Evolutionary conservation across 495 filamentous ascomycete genomes (phyloP).

Genomic region (Sordaria brevicollis): DNA sequence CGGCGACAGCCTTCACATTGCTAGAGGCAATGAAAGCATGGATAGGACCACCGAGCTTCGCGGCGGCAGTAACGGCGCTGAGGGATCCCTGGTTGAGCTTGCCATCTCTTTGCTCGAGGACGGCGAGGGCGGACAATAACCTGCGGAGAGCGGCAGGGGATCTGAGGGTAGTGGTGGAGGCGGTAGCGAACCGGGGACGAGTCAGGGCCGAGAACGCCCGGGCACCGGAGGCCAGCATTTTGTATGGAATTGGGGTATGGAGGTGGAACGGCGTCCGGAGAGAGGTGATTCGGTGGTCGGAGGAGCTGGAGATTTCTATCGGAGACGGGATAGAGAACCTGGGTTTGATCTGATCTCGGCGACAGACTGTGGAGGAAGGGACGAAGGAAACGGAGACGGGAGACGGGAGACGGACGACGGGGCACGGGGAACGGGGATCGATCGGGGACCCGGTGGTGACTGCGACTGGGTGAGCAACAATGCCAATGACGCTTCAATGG

Average conservation of each 20-base stretch:
- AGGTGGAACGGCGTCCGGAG: background rate
- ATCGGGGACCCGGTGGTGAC: background rate
- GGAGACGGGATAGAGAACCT: background rate
- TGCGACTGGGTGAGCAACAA: background rate
- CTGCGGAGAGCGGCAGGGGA: conserved; percentile 45
- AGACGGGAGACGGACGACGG: background rate
- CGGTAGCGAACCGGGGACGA: conserved; percentile 14
- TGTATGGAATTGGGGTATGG: conserved; percentile 3
- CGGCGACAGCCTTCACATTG: conserved; percentile 67
- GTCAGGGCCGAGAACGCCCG: conserved; percentile 21
- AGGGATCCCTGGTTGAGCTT: conserved; percentile 74
- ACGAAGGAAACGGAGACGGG: background rate
- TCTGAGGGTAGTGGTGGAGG: conserved; percentile 12
- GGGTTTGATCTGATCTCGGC: background rate
- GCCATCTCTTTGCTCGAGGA: conserved; percentile 90
- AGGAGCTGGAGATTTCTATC: background rate
- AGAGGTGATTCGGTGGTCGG: background rate
- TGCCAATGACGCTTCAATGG: background rate
- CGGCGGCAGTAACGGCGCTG: conserved; percentile 75
- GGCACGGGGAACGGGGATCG: background rate
- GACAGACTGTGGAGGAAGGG: background rate
- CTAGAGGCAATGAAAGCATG: conserved; percentile 84
- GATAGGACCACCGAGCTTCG: conserved; percentile 74
- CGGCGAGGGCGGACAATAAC: conserved; percentile 75
- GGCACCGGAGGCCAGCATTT: conserved; percentile 15